These are phyloP conservation scores for Saitozyma sp. DNA, from an alignment of 768 basidiomycete species.

Conservation along the genomic window DNA sequence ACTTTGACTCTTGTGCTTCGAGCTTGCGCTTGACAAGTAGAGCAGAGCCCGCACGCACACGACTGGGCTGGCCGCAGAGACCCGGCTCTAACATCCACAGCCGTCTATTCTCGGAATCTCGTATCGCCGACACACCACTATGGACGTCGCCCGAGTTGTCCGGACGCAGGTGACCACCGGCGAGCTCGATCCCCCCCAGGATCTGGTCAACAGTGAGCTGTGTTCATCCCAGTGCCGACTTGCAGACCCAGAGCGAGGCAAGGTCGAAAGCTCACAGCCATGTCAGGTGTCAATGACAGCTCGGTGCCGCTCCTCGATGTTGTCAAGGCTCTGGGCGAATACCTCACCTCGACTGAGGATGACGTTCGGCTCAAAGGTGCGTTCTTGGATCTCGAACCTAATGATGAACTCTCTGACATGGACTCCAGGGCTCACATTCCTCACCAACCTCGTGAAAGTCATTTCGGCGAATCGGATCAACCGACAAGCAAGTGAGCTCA, in stretches of 20 bases:
- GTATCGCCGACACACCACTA: slow-evolving; percentile 2
- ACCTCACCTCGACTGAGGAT: slow-evolving; percentile 83
- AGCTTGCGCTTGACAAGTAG: not conserved
- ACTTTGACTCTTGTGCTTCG: not conserved
- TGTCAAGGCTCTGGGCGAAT: slow-evolving; percentile 83
- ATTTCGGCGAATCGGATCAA: slow-evolving; percentile 68
- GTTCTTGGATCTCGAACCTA: not conserved
- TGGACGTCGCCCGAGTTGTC: slow-evolving; percentile 48
- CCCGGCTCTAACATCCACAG: too few relatives aligned
- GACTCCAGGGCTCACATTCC: slow-evolving; percentile 72
- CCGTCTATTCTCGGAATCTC: not conserved
- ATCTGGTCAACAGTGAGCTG: slow-evolving; percentile 44
- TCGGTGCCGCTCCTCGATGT: slow-evolving; percentile 67
- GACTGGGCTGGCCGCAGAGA: not conserved
- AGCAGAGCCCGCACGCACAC: not conserved
- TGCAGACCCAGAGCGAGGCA: not conserved
- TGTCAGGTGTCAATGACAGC: slow-evolving; percentile 61
- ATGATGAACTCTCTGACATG: not conserved
- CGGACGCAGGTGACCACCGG: slow-evolving; percentile 48
- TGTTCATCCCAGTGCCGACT: not conserved
- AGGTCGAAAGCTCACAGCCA: slow-evolving; percentile 2
- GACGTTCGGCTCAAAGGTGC: slow-evolving; percentile 74
- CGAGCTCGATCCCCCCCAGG: slow-evolving; percentile 42
- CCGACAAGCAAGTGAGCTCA: slow-evolving; percentile 71
- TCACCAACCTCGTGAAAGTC: slow-evolving; percentile 68